Percentiles rank a stretch among this genome's conserved stretches.
phyloP scores from a whole-genome alignment of 345 rosid species.

The Aegle marmelos region DNA sequence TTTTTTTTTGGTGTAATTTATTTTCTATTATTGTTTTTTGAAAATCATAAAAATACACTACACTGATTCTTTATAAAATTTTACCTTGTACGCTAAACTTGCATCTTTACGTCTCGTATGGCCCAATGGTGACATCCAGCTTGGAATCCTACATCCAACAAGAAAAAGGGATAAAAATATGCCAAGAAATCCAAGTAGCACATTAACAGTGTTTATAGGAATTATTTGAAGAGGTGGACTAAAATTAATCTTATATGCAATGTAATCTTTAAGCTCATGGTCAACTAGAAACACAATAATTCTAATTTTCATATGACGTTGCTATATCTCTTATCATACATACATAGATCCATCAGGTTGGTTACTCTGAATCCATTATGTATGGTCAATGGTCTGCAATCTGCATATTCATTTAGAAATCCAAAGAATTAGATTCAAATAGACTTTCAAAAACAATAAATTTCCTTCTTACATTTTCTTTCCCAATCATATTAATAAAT shows the following conservation, averaged over 20 bases:
- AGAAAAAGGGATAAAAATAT: neutral
- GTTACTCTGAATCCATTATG: neutral
- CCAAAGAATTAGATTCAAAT: neutral
- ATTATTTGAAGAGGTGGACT: neutral
- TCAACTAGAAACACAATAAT: neutral
- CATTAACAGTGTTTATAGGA: neutral
- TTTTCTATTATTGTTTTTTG: neutral
- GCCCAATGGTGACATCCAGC: slow-evolving; percentile 92
- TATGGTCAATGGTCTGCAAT: neutral
- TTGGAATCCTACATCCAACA: slow-evolving; percentile 63
- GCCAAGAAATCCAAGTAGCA: neutral
- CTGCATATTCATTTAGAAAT: neutral
- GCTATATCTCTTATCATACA: neutral
- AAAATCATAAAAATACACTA: neutral
- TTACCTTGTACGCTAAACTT: slow-evolving; percentile 88
- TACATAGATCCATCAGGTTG: neutral
- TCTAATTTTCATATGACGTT: neutral
- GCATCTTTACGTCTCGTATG: slow-evolving; percentile 92
- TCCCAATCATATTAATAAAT: neutral
- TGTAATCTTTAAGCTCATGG: too few species aligned
- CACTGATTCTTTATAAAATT: neutral
- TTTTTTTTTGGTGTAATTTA: neutral
- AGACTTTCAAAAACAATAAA: neutral
- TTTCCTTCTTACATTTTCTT: neutral
- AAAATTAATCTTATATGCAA: too few species aligned